Conservation (phyloP, 768 basidiomycete genomes). For the Suillus ampliporus region DNA sequence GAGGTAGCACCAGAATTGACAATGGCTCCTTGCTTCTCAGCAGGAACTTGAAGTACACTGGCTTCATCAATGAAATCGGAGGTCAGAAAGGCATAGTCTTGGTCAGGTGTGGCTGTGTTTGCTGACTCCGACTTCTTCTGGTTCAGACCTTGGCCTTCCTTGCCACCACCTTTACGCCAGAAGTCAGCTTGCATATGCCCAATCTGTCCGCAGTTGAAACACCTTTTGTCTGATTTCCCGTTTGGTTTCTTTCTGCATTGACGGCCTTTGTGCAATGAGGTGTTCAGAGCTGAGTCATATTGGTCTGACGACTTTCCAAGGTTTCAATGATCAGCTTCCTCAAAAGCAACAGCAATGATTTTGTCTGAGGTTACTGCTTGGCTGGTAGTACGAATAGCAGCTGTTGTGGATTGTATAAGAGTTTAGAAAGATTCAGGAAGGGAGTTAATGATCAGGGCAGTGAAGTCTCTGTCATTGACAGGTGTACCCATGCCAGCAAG, state of each 20-base stretch:
- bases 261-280: background rate
- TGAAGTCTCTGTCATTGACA: conserved; percentile 6
- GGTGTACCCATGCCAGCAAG: conserved; percentile 13
- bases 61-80: background rate
- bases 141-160: conserved; percentile 41
- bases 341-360: background rate
- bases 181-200: conserved; percentile 35
- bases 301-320: background rate
- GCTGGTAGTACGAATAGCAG: background rate
- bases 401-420: conserved; percentile 3
- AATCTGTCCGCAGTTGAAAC: conserved; percentile 33
- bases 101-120: background rate
- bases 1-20: conserved; percentile 5
- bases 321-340: conserved; percentile 9
- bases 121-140: conserved; percentile 23
- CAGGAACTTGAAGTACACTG: background rate
- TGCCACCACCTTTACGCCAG: conserved; percentile 39
- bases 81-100: conserved; percentile 1
- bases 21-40: background rate
- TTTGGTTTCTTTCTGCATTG: background rate
- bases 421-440: conserved; percentile 1
- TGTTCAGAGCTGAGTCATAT: background rate
- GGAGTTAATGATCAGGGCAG: conserved; percentile 8
- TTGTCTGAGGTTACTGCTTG: background rate
- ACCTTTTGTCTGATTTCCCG: conserved; percentile 13